These are phyloP conservation scores for Trichophaea hybrida DNA, from an alignment of 2,329 filamentous ascomycete species.

Conservation along the genomic window DNA sequence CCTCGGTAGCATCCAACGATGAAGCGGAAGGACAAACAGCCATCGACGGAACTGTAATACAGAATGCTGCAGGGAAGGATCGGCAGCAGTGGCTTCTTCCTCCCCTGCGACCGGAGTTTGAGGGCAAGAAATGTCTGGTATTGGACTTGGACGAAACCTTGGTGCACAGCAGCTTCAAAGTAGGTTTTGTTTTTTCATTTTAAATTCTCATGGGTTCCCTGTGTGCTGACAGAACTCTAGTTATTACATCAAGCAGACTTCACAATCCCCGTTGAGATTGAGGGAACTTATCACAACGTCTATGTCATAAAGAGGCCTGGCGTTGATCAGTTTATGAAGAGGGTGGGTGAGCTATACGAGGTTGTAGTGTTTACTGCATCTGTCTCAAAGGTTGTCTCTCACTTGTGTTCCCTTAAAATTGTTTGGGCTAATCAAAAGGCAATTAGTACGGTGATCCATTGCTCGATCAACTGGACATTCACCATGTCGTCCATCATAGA, in stretches of 20 bases:
- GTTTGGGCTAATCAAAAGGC: conserved; percentile 3
- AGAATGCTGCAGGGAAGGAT: conserved; percentile 11
- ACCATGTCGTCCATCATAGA: conserved; percentile 88
- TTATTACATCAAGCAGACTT: conserved; percentile 97
- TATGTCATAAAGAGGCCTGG: conserved; percentile 99
- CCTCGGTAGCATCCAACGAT: not conserved
- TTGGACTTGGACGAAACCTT: conserved; percentile 92
- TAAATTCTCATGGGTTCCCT: not conserved
- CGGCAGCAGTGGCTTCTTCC: conserved; percentile 61
- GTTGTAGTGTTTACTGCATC: conserved; percentile 98
- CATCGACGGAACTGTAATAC: not conserved
- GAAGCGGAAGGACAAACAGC: conserved; percentile 7
- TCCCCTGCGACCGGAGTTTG: conserved; percentile 62
- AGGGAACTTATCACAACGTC: conserved; percentile 97
- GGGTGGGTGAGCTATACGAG: conserved; percentile 93
- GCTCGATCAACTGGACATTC: conserved; percentile 90
- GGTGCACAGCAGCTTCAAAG: conserved; percentile 98
- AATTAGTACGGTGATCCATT: conserved; percentile 83
- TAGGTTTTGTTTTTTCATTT: conserved; percentile 30
- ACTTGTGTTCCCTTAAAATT: not conserved
- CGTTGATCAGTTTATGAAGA: conserved; percentile 97
- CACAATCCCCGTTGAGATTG: conserved; percentile 96
- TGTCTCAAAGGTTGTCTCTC: conserved; percentile 64
- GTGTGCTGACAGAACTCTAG: conserved; percentile 36
- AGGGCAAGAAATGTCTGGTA: conserved; percentile 84